Base-by-base conservation (phyloP, 2,329 filamentous ascomycete species). In the Westerdykella ornata region DNA sequence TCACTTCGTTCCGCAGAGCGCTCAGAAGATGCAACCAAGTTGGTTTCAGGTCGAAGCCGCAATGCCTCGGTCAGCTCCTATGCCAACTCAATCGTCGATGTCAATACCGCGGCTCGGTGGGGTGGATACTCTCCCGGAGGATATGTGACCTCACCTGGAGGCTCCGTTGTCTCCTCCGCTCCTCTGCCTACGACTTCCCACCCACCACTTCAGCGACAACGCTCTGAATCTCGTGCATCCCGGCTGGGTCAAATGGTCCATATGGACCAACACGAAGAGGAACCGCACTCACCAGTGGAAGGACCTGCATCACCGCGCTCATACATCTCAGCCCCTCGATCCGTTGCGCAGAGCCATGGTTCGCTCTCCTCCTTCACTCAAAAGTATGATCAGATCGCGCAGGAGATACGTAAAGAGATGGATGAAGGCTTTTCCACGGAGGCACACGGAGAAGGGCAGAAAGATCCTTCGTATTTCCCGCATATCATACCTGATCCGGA, bases 61-160 rank as follows among this genome's bases (percentile, higher is more conserved):
- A 66, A 67, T 35, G 50, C 66, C 17, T 70, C 68, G 15, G 65
- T 59, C 43, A 67, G 66, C 56, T 70, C 68, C 5, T 68, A 67
- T 44, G 54, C 65, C 14, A 73, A 70, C 49, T 85, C 82, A n/a
- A 84, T 86, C 45, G 72, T 85, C 38, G 82, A 84, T 41, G 75
- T 81, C 28, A 86, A 85, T 59, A 78, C 66, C 47, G 72, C 77
- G 22, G 82, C 83, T 11, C 74, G 83, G 37, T 75, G 78, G 59
- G 82, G 82, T 19, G 82, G 82, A 20, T 86, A 85, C 64, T 85
- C 82, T 17, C 81, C 82, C 1, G 77, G 71, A 29, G 82, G 73
- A 15, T 85, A 78, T 63, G 68, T 86, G 47, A 80, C 83, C 66
- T 85, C 81, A 32, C 82, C 83, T 0, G 75, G 71, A 33, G 73